These are phyloP conservation scores for Leccinum sublutescens DNA, from an alignment of 768 basidiomycete genomes.

Conservation along the genomic window DNA sequence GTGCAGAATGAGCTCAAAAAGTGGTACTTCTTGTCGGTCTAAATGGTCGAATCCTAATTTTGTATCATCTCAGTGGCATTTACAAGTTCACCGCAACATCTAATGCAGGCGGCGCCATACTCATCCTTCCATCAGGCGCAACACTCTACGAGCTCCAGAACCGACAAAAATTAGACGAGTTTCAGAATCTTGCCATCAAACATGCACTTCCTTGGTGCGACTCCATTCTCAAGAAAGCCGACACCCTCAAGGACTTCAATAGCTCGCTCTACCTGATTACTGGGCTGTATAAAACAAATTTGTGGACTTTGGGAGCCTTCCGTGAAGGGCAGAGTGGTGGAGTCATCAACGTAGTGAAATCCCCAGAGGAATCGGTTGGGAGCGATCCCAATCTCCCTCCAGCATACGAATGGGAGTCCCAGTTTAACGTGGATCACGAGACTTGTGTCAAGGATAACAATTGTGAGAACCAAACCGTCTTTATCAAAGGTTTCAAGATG, in stretches of 20 bases:
- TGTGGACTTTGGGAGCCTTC: slow-evolving; percentile 4
- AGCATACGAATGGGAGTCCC: background rate
- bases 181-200: background rate
- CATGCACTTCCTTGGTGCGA: background rate
- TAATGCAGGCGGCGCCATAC: background rate
- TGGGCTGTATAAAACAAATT: background rate
- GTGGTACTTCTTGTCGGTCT: background rate
- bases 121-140: slow-evolving; percentile 6
- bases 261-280: slow-evolving; percentile 6
- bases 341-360: background rate
- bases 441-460: background rate
- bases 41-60: background rate
- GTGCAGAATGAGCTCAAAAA: background rate
- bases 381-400: too few relatives aligned
- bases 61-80: background rate
- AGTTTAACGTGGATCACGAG: background rate
- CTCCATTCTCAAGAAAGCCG: too few relatives aligned
- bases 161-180: background rate
- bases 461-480: slow-evolving; percentile 9
- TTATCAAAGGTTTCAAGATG: slow-evolving; percentile 12
- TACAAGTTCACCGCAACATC: background rate
- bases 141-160: background rate
- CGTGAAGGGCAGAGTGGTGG: background rate
- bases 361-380: background rate
- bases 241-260: too few relatives aligned